phyloP scores from a whole-genome alignment of 2,329 filamentous ascomycete genomes.

The Parascedosporium putredinis region DNA sequence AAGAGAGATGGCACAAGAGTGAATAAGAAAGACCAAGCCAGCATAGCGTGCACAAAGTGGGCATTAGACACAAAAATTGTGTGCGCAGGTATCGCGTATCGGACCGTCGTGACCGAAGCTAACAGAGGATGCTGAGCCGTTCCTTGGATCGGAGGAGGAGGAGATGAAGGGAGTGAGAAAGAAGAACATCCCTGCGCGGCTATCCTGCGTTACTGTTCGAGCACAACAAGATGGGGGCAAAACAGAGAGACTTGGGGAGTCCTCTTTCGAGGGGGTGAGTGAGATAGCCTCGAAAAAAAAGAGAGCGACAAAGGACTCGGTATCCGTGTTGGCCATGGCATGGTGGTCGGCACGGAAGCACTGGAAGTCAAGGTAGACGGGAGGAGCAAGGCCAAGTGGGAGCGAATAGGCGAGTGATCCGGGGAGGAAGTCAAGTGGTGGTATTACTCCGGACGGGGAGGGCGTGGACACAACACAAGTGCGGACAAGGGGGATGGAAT shows the following conservation, averaged over 20 bases:
- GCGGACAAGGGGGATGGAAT: not conserved
- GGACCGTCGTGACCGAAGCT: slow-evolving; percentile 7
- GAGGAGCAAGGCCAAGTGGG: not conserved
- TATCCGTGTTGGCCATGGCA: not conserved
- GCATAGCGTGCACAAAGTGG: too few species aligned
- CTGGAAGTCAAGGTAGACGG: not conserved
- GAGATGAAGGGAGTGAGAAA: too few species aligned
- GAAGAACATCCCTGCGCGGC: not conserved
- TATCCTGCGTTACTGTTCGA: too few species aligned
- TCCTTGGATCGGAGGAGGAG: not conserved
- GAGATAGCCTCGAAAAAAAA: not conserved
- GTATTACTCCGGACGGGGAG: not conserved
- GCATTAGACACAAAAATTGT: too few species aligned
- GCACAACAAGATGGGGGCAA: not conserved
- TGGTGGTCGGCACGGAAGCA: not conserved
- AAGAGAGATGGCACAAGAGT: not conserved
- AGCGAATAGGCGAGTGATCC: not conserved
- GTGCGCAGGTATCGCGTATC: slow-evolving; percentile 6
- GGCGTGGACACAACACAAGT: not conserved
- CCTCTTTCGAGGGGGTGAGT: too few species aligned
- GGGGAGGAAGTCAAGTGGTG: not conserved
- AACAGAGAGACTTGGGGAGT: not conserved
- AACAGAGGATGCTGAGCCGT: slow-evolving; percentile 2
- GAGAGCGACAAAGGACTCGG: not conserved
- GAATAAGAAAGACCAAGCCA: too few species aligned